phyloP scores from a whole-genome alignment of 2,329 filamentous ascomycete genomes.

The Raffaelea albimanens region DNA sequence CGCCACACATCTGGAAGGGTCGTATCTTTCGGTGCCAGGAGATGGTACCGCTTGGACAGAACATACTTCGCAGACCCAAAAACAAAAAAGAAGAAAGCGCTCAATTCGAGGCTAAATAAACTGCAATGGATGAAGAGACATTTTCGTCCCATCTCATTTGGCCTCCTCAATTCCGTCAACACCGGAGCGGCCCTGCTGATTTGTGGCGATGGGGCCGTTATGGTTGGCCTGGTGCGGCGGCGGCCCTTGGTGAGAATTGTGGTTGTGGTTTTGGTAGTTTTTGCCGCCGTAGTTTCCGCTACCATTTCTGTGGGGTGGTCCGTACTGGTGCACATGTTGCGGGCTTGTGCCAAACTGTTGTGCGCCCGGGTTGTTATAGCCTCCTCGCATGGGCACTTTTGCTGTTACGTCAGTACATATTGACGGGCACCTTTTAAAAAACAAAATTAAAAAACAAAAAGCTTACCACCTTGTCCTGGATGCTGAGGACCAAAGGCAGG shows the following conservation, averaged over 20 bases:
- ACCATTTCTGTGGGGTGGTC: conserved; percentile 48
- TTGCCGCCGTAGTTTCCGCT: conserved; percentile 41
- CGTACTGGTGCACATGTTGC: conserved; percentile 55
- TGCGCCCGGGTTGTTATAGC: conserved; percentile 49
- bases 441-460: background rate
- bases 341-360: conserved; percentile 59
- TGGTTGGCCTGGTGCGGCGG: conserved; percentile 28
- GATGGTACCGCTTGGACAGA: background rate
- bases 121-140: background rate
- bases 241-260: conserved; percentile 9
- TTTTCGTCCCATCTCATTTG: conserved; percentile 20
- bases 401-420: conserved; percentile 6
- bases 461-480: conserved; percentile 56
- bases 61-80: background rate
- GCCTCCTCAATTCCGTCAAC: conserved; percentile 34
- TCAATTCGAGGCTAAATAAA: background rate
- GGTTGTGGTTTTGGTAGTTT: conserved; percentile 35
- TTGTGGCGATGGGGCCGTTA: conserved; percentile 20
- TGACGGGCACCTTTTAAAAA: background rate
- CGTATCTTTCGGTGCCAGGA: background rate
- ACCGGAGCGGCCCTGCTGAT: conserved; percentile 21
- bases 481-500: conserved; percentile 64
- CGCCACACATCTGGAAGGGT: background rate
- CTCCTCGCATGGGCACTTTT: conserved; percentile 46
- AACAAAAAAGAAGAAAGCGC: background rate